Evolutionary conservation across 805 yeast species (phyloP).

Genomic region (Lachancea thermotolerans): DNA sequence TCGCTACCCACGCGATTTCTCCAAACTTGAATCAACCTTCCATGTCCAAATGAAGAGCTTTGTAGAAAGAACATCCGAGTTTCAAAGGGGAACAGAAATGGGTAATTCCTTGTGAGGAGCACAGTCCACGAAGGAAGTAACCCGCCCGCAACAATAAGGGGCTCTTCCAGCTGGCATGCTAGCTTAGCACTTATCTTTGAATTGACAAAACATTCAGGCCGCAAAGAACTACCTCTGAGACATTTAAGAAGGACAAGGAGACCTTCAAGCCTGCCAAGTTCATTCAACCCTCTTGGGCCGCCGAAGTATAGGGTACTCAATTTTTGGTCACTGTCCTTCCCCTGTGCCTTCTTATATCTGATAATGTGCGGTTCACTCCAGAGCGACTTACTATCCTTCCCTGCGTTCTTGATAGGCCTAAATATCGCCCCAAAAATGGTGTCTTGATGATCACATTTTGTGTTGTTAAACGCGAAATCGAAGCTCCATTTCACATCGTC

Average conservation of each 20-base stretch:
- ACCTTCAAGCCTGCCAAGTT: slow-evolving; percentile 17
- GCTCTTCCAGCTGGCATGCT: slow-evolving; percentile 83
- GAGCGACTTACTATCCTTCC: slow-evolving; percentile 40
- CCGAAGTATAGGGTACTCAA: slow-evolving; percentile 29
- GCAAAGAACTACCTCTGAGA: slow-evolving; percentile 37
- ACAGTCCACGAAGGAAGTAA: slow-evolving; percentile 81
- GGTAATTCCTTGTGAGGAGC: slow-evolving; percentile 61
- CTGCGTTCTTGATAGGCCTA: slow-evolving; percentile 33
- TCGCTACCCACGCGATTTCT: slow-evolving; percentile 41
- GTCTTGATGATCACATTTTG: slow-evolving; percentile 52
- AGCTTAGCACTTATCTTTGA: slow-evolving; percentile 81
- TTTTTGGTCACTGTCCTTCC: slow-evolving; percentile 18
- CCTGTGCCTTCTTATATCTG: slow-evolving; percentile 37
- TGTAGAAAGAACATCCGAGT: slow-evolving; percentile 72
- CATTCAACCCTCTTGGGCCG: slow-evolving; percentile 1
- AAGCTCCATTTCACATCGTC: slow-evolving; percentile 32
- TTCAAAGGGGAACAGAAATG: slow-evolving; percentile 80
- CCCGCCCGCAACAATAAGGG: slow-evolving; percentile 79
- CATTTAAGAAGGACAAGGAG: slow-evolving; percentile 45
- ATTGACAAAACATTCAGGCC: slow-evolving; percentile 49
- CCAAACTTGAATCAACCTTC: slow-evolving; percentile 77
- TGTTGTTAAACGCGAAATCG: slow-evolving; percentile 54
- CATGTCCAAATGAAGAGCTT: slow-evolving; percentile 86
- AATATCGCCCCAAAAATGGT: slow-evolving; percentile 74
- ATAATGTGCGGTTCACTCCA: slow-evolving; percentile 56